Evolutionary conservation across 1,284 basidiomycete genomes (phyloP).

Genomic region (Ceratobasidium sp.): DNA sequence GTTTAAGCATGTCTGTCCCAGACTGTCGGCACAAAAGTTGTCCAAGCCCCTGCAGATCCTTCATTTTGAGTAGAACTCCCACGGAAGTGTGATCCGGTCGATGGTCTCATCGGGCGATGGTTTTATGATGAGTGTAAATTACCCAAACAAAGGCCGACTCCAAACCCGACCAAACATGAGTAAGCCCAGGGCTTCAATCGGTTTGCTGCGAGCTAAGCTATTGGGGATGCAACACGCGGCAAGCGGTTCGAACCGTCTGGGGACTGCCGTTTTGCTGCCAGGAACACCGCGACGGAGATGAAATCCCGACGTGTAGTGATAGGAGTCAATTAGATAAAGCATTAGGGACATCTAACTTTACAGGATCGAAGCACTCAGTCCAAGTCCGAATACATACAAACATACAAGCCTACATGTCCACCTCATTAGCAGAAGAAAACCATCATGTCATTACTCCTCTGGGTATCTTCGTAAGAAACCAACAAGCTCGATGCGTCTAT

Average conservation of each 20-base stretch:
- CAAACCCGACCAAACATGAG: slow-evolving; percentile 5
- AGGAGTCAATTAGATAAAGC: neutral
- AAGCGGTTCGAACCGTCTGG: neutral
- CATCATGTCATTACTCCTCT: slow-evolving; percentile 15
- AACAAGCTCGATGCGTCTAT: slow-evolving; percentile 32
- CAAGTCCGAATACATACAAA: neutral
- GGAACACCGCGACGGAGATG: neutral
- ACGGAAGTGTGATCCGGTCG: neutral
- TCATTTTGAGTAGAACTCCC: neutral
- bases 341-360: slow-evolving; percentile 1
- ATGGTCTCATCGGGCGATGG: neutral
- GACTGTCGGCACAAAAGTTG: neutral
- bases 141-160: slow-evolving; percentile 32
- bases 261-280: neutral
- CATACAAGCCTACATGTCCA: neutral
- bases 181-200: neutral
- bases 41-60: slow-evolving; percentile 1
- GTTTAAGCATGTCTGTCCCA: neutral
- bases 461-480: slow-evolving; percentile 16
- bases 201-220: no score
- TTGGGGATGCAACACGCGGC: no score
- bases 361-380: slow-evolving; percentile 2
- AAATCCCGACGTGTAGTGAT: neutral
- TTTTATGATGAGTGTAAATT: neutral
- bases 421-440: slow-evolving; percentile 21